A percentile compares a stretch with the other conserved stretches of the same genome.
These are phyloP conservation scores for Phaffia rhodozyma DNA, from an alignment of 1,284 basidiomycete genomes.

Conservation along the genomic window DNA sequence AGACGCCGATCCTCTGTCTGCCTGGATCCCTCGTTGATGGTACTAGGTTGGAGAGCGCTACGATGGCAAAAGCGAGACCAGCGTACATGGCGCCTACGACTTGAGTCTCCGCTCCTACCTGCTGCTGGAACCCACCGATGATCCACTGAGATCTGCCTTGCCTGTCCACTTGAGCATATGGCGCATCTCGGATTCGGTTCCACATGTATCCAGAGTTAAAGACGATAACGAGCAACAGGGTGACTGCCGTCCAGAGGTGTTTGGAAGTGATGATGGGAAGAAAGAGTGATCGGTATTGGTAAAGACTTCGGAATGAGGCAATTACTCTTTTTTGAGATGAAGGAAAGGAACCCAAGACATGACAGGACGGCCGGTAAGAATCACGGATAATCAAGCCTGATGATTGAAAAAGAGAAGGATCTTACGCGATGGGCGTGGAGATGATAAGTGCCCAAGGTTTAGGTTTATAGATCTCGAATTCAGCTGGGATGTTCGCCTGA, in stretches of 20 bases:
- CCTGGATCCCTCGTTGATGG: slow-evolving; percentile 62
- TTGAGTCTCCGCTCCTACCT: slow-evolving; percentile 85
- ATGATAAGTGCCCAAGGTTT: slow-evolving; percentile 26
- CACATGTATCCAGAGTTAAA: slow-evolving; percentile 96
- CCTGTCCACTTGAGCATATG: slow-evolving; percentile 46
- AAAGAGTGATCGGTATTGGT: slow-evolving; percentile 40
- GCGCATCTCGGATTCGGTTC: slow-evolving; percentile 75
- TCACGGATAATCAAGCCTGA: neutral
- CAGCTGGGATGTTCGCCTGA: slow-evolving; percentile 46
- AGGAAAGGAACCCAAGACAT: neutral
- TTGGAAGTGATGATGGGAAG: slow-evolving; percentile 57
- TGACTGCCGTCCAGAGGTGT: slow-evolving; percentile 48
- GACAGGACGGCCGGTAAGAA: neutral
- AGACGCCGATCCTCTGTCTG: slow-evolving; percentile 73
- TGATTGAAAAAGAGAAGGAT: slow-evolving; percentile 53
- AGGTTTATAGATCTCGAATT: slow-evolving; percentile 32
- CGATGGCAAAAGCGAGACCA: slow-evolving; percentile 61
- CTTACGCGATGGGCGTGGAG: slow-evolving; percentile 43
- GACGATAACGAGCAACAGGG: slow-evolving; percentile 54
- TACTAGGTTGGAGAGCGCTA: slow-evolving; percentile 70
- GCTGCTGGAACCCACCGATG: slow-evolving; percentile 75
- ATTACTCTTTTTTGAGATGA: neutral
- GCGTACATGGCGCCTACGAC: slow-evolving; percentile 79
- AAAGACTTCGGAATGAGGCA: slow-evolving; percentile 21
- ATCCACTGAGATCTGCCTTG: slow-evolving; percentile 59